Percentiles rank a stretch among this genome's conserved stretches.
phyloP scores from a whole-genome alignment of 2,329 filamentous ascomycete species.

The Scedosporium dehoogii region DNA sequence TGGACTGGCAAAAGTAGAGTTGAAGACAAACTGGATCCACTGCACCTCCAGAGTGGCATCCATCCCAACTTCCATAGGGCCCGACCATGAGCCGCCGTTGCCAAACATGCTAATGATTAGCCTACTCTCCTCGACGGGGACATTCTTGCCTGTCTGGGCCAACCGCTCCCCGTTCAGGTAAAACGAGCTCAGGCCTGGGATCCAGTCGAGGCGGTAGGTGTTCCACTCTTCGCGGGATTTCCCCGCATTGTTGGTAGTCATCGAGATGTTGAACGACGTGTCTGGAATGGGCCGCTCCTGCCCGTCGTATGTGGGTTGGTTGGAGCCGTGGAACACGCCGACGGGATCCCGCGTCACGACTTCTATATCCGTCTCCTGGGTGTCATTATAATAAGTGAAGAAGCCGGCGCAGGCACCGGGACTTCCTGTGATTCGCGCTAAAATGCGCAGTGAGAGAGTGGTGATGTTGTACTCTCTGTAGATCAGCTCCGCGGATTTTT shows the following conservation, averaged over 20 bases:
- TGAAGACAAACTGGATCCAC: constrained; percentile 54
- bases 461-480: not conserved
- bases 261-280: constrained; percentile 37
- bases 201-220: constrained; percentile 52
- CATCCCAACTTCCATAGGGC: constrained; percentile 41
- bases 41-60: constrained; percentile 48
- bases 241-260: constrained; percentile 23
- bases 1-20: constrained; percentile 13
- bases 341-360: constrained; percentile 36
- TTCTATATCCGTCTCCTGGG: constrained; percentile 45
- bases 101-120: constrained; percentile 53
- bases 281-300: constrained; percentile 31
- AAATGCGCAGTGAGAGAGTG: constrained; percentile 36
- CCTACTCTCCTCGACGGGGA: constrained; percentile 39
- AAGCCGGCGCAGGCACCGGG: constrained; percentile 41
- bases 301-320: constrained; percentile 43
- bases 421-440: constrained; percentile 36
- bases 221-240: constrained; percentile 44
- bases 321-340: constrained; percentile 44
- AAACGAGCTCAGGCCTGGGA: constrained; percentile 41
- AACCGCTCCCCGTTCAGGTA: constrained; percentile 41
- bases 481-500: not conserved
- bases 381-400: constrained; percentile 37
- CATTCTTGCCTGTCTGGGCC: constrained; percentile 43
- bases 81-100: constrained; percentile 49